Evolutionary conservation across 371 early-diverging fungal genomes (phyloP).

Genomic region (Mortierella sp.): DNA sequence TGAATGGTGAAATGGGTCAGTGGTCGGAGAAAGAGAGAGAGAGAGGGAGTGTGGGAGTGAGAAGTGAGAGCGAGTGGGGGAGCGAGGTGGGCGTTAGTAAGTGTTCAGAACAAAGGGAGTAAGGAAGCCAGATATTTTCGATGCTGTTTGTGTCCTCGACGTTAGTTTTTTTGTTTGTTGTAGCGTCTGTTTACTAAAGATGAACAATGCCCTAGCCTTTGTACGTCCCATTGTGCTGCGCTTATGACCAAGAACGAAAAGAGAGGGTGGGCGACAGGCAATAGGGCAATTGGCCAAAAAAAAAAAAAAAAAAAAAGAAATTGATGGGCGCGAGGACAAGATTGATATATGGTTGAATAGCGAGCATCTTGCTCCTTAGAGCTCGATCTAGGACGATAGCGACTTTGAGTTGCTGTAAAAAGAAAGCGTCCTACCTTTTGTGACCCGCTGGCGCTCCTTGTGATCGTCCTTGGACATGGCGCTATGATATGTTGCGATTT

Average conservation of each 20-base stretch:
- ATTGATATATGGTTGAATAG: background rate
- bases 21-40: background rate
- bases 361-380: background rate
- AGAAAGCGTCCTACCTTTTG: constrained; percentile 39
- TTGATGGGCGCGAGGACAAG: background rate
- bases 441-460: constrained; percentile 56
- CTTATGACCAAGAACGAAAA: background rate
- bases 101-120: background rate
- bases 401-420: background rate
- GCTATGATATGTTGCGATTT: background rate
- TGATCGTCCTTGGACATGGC: constrained; percentile 33
- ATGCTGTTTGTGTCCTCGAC: background rate
- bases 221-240: background rate
- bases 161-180: background rate
- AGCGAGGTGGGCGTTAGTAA: background rate
- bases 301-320: background rate
- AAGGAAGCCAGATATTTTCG: background rate
- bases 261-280: background rate
- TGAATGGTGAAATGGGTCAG: background rate
- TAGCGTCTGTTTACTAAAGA: background rate
- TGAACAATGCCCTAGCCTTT: background rate
- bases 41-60: background rate
- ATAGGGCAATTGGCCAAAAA: background rate
- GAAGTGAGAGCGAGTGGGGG: background rate
- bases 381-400: background rate